Base-by-base conservation (phyloP, 208 protist genomes). In the Leishmania mexicana region DNA sequence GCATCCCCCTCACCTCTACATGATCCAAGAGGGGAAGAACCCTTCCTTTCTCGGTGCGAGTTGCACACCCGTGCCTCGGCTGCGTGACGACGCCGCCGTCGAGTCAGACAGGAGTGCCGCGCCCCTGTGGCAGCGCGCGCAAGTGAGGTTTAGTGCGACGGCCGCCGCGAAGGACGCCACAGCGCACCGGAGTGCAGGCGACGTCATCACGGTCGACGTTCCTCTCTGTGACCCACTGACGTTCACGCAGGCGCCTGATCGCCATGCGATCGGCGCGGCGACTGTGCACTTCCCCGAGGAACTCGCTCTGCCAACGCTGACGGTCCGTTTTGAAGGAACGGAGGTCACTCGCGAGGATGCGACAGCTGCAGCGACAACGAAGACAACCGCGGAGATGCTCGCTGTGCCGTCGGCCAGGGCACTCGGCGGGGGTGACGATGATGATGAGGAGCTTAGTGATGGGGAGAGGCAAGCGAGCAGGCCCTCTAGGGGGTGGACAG, bases 211-310 rank as follows among this genome's bases (percentile, higher is more conserved):
- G 7, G 82, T 88, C 10, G 1, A 80, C 13, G 75, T 89, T 17
- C 86, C 82, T 24, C 47, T 89, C 0, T 70, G 57, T 49, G 83
- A 88, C 65, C 81, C 86, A 2, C 72, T 77, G n/a, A 45, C 62
- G 28, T 81, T 84, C 19, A 85, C 73, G 11, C 64, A 78, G 7
- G 60, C 86, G 15, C 83, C 87, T 49, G 72, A 83, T 24, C 79
- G 76, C 21, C 64, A 73, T 24, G 47, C 81, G 10, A 83, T 81
- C 8, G 75, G 62, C 28, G 85, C 74, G 5, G 78, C 78, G 28
- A 91, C 88, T 7, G 67, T 96, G 72, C 83, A 90, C 84, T 96
- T 96, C 78, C 93, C 93, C 1, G 86, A 89, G 28, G 93, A 94
- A 58, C 74, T 92, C 7, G 71, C 80, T 4, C 75, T 96, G 35